A percentile compares a stretch with the other conserved stretches of the same genome.
phyloP scores from a whole-genome alignment of 2,329 filamentous ascomycete genomes.

The Exophiala sp. region DNA sequence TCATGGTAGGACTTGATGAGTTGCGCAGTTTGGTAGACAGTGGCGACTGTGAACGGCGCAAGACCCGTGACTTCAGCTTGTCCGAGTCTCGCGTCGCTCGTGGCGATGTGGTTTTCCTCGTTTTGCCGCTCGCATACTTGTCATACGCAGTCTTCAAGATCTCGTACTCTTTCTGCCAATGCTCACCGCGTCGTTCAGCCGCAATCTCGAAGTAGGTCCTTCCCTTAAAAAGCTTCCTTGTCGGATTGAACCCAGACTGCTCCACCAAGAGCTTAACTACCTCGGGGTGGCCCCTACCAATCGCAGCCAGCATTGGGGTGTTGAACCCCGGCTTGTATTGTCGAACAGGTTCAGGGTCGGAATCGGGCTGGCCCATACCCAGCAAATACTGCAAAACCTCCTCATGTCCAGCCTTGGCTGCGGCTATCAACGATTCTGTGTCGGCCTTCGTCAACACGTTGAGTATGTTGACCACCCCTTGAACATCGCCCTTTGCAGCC shows the following conservation, averaged over 20 bases:
- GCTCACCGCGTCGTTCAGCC: slow-evolving; percentile 73
- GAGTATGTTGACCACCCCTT: slow-evolving; percentile 48
- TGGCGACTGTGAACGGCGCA: slow-evolving; percentile 41
- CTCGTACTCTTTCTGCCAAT: slow-evolving; percentile 84
- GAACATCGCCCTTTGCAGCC: slow-evolving; percentile 49
- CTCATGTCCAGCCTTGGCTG: slow-evolving; percentile 86
- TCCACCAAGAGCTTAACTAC: slow-evolving; percentile 77
- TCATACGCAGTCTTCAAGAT: slow-evolving; percentile 66
- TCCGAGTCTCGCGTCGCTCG: slow-evolving; percentile 39
- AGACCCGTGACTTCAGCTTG: slow-evolving; percentile 35
- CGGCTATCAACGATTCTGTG: slow-evolving; percentile 82
- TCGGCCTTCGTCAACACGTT: slow-evolving; percentile 60
- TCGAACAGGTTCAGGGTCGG: slow-evolving; percentile 67
- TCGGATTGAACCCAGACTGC: slow-evolving; percentile 78
- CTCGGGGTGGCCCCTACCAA: slow-evolving; percentile 80
- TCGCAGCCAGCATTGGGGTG: slow-evolving; percentile 90
- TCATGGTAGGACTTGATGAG: slow-evolving; percentile 26
- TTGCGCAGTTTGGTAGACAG: slow-evolving; percentile 26
- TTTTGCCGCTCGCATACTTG: slow-evolving; percentile 32
- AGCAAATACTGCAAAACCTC: slow-evolving; percentile 77
- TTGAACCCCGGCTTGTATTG: slow-evolving; percentile 62
- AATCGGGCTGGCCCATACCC: slow-evolving; percentile 62
- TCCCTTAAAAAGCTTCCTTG: slow-evolving; percentile 66
- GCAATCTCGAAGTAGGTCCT: slow-evolving; percentile 86
- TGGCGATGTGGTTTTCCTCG: slow-evolving; percentile 35